These are phyloP conservation scores for Coriolopsis trogii DNA, from an alignment of 1,284 basidiomycete species.

Conservation along the genomic window DNA sequence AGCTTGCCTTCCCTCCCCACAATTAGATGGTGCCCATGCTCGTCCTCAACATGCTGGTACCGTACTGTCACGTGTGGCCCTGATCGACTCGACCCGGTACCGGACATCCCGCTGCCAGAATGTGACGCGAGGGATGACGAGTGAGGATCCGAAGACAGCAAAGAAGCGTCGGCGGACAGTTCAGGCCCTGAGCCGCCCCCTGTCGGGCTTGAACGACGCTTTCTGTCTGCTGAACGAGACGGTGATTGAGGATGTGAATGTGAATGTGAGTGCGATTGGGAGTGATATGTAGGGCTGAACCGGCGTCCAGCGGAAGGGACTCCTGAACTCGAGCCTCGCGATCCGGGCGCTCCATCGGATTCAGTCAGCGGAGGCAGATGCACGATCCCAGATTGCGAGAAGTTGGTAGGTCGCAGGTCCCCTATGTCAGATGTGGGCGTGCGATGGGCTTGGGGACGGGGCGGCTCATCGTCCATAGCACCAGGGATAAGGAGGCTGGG, in stretches of 20 bases:
- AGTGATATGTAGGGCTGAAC: slow-evolving; percentile 11
- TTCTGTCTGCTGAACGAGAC: slow-evolving; percentile 1
- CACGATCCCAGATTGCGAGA: slow-evolving; percentile 52
- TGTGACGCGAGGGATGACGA: slow-evolving; percentile 4
- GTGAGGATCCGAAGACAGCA: slow-evolving; percentile 13
- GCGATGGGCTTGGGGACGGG: not conserved
- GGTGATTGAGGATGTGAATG: slow-evolving; percentile 6
- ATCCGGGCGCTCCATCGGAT: slow-evolving; percentile 15
- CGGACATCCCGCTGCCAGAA: slow-evolving; percentile 11
- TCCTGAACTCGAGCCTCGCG: slow-evolving; percentile 17
- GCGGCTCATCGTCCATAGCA: not conserved
- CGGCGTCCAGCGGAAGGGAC: slow-evolving; percentile 24
- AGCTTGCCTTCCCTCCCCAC: slow-evolving; percentile 75
- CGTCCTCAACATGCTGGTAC: slow-evolving; percentile 71
- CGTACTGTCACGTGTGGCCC: slow-evolving; percentile 52
- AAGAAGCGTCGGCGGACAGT: slow-evolving; percentile 23
- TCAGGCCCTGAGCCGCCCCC: not conserved
- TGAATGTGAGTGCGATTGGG: slow-evolving; percentile 4
- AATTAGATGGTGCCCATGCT: slow-evolving; percentile 76
- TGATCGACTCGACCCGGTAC: slow-evolving; percentile 22
- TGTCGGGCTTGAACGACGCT: not conserved
- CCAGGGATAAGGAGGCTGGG: slow-evolving; percentile 11
- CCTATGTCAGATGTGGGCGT: not conserved
- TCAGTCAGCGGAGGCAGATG: slow-evolving; percentile 46
- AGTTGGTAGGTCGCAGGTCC: slow-evolving; percentile 22